Evolutionary conservation across 2,329 filamentous ascomycete genomes (phyloP), one percentile per base, ranked within the genome.

Genomic region (Fusarium acutatum): DNA sequence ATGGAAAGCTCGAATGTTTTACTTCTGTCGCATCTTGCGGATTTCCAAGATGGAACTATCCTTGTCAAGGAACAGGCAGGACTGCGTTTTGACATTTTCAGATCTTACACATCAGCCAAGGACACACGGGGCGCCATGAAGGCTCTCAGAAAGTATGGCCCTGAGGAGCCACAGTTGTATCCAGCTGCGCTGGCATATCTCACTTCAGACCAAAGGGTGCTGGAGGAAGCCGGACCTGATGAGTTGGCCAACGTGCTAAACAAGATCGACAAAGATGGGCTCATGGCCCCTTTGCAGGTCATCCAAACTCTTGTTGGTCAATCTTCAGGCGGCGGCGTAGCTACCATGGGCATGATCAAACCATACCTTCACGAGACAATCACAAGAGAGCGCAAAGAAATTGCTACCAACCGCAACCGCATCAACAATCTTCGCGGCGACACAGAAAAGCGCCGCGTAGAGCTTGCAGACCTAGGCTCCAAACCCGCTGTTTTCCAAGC

Each of bases 271-370:
- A 89, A 92, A 71, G 95, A 97, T 77, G 92, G 94, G 2, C 89
- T 99, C 41, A 96, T 99, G 94, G 96, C 96, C 1, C 96, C 96
- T 2, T 86, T 99, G 8, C 96, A 99, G 81, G 96, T 99, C 37
- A 96, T 99, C 22, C 96, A 99, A 82, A 96, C 95, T 1, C 88
- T 99, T 1, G 85, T 98, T 6, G 85, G 86, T n/a, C 85, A 88
- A 82, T 86, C 80, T 64, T 83, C 68, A 0, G 78, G 80, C 22
- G 79, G 81, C 12, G 81, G 91, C 11, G 94, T 98, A 6, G 96
- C 97, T 2, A 98, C 95, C 1, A 98, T 99, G 94, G 96, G 96
- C 57, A 95, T 98, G 88, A 92, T 99, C 71, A 98, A 98, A 83
- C 91, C 92, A 11, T 99, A 99, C 82, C 90, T 99, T 5, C 90